Evolutionary conservation across 179 eudicot genomes (phyloP), one percentile per base, ranked within the genome.

Genomic region (Beta corolliflora): DNA sequence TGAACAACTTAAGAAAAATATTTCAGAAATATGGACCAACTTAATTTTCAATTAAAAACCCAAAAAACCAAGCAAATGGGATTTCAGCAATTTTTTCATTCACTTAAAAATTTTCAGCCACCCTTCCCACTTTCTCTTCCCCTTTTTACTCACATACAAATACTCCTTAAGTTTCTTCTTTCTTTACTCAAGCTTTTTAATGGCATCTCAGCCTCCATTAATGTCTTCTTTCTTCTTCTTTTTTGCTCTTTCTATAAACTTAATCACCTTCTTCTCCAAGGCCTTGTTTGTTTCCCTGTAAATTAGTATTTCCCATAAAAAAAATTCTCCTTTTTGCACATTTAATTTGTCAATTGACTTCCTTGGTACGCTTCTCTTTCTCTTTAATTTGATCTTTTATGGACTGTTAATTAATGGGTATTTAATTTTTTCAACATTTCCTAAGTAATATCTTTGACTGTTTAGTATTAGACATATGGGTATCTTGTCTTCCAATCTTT

Each of bases 401-500:
- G 45, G 59, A 73, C 8, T 63, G 72, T 41, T 73, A 52, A 54
- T 83, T 70, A 76, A 76, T 65, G 76, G 36, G 73, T 48, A 53
- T 41, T 77, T 52, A 80, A 60, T 71, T 41, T 36, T 21, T 79
- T 83, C 76, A 83, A 75, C 82, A 83, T 79, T 83, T 83, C 79
- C 79, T 31, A 74, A 56, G 85, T 79, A 11, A 19, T 48, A 63
- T 63, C 44, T 77, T 84, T 84, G 83, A 76, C 81, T 80, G 45
- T 59, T 73, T 31, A 11, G 69, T 44, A 72, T 78, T 77, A 70
- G 71, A 70, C 21, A 56, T 76, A 25, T 77, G 79, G 72, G 73
- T 59, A 78, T 75, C 79, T 74, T 78, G 59, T 83, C 60, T 73
- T 14, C 18, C 80, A 70, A 79, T 84, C 78, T 80, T 81, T 72